Conservation (phyloP, 139 green algal genomes). For the Closterium sp. region DNA sequence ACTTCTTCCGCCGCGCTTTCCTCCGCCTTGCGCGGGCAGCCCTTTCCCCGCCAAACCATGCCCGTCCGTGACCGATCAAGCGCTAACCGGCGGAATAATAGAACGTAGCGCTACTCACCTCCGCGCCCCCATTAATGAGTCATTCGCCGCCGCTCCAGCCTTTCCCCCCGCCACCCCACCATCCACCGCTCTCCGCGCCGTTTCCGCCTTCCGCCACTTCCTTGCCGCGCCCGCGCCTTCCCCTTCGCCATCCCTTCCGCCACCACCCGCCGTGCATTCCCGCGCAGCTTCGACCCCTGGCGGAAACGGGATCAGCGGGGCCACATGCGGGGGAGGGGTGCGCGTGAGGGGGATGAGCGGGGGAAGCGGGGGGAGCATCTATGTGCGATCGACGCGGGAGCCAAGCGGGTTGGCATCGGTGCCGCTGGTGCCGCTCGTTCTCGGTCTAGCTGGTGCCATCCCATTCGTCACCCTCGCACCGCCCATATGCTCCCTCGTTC, state of each 20-base stretch:
- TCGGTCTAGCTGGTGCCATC: conserved; percentile 62
- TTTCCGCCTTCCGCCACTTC: not conserved
- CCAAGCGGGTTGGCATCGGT: not conserved
- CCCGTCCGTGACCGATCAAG: no score
- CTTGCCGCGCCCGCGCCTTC: not conserved
- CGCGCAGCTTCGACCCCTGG: not conserved
- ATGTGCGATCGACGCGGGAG: not conserved
- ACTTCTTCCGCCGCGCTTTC: not conserved
- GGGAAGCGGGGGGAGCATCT: not conserved
- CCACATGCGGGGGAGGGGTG: not conserved
- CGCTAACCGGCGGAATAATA: no score
- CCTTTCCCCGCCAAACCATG: not conserved
- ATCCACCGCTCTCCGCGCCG: not conserved
- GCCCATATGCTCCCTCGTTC: conserved; percentile 51
- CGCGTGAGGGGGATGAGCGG: not conserved
- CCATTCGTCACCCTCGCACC: conserved; percentile 75
- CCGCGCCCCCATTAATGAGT: not conserved
- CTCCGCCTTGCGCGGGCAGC: not conserved
- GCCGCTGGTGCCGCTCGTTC: conserved; percentile 43
- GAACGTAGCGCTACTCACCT: no score
- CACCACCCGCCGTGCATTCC: not conserved
- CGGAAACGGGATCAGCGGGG: no score
- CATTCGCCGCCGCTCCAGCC: not conserved
- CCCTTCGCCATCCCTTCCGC: not conserved
- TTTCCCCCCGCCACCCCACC: not conserved